Evolutionary conservation across 2,329 filamentous ascomycete genomes (phyloP).

Genomic region (Hypocreales sp.): DNA sequence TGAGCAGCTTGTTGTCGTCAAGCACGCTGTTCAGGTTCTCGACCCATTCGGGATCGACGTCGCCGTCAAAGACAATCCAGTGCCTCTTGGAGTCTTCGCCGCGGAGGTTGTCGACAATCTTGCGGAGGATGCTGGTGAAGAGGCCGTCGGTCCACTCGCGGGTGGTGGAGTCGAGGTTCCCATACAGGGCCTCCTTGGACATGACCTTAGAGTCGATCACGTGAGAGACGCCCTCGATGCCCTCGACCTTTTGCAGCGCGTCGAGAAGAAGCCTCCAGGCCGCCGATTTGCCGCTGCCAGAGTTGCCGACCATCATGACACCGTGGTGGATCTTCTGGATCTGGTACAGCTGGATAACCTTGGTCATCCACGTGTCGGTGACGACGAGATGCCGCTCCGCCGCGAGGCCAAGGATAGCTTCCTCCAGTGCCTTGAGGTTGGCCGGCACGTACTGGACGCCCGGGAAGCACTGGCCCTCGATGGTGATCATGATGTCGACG

Average conservation of each 20-base stretch:
- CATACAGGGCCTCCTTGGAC: slow-evolving; percentile 96
- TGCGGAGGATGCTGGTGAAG: slow-evolving; percentile 93
- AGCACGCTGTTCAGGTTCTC: slow-evolving; percentile 99
- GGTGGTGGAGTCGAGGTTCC: slow-evolving; percentile 88
- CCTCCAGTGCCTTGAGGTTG: slow-evolving; percentile 62
- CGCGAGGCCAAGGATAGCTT: slow-evolving; percentile 70
- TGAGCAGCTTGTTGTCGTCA: slow-evolving; percentile 96
- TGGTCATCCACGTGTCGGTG: slow-evolving; percentile 93
- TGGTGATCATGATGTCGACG: slow-evolving; percentile 71
- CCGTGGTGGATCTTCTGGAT: slow-evolving; percentile 97
- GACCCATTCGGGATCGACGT: slow-evolving; percentile 98
- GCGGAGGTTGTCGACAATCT: slow-evolving; percentile 96
- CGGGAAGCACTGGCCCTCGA: slow-evolving; percentile 79
- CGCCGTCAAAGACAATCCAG: slow-evolving; percentile 98
- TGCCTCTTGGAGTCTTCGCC: slow-evolving; percentile 94
- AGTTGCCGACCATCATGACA: slow-evolving; percentile 99
- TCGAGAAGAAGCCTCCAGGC: slow-evolving; percentile 89
- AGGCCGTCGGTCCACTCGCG: slow-evolving; percentile 98
- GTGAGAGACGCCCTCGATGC: slow-evolving; percentile 85
- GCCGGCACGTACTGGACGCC: slow-evolving; percentile 87
- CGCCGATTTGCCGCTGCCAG: slow-evolving; percentile 91
- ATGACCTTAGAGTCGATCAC: slow-evolving; percentile 99
- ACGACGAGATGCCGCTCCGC: slow-evolving; percentile 75
- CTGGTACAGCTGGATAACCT: slow-evolving; percentile 91
- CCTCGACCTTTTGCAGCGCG: slow-evolving; percentile 80